Conservation (phyloP, 768 basidiomycete genomes). For the Collybiopsis confluens region DNA sequence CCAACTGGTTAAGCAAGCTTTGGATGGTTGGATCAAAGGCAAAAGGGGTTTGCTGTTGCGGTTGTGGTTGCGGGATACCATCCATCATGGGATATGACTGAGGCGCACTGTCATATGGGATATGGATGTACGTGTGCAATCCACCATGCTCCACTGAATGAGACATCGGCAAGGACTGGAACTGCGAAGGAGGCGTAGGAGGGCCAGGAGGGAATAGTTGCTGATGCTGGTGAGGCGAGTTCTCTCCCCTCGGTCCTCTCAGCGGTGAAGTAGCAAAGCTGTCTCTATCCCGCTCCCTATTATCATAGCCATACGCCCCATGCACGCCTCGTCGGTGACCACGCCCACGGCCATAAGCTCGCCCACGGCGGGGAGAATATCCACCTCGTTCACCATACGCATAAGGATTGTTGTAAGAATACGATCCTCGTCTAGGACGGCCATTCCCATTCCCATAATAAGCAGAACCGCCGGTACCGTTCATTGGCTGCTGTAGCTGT, state of each 20-base stretch:
- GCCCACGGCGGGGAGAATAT: background rate
- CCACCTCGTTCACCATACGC: conserved; percentile 9
- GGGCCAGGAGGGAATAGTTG: conserved; percentile 25
- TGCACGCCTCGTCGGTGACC: conserved; percentile 12
- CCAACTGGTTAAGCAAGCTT: conserved; percentile 77
- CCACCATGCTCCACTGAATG: background rate
- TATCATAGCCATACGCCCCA: conserved; percentile 27
- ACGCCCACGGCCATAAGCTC: conserved; percentile 5
- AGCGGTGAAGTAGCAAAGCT: conserved; percentile 11
- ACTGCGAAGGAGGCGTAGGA: conserved; percentile 26
- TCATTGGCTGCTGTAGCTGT: conserved; percentile 17
- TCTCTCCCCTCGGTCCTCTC: conserved; percentile 1
- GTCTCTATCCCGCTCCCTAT: conserved; percentile 16
- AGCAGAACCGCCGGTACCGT: background rate
- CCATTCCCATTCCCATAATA: conserved; percentile 21
- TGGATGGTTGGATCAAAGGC: conserved; percentile 63
- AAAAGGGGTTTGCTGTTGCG: conserved; percentile 45
- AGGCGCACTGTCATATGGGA: background rate
- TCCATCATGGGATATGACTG: background rate
- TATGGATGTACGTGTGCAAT: conserved; percentile 1
- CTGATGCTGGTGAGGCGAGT: conserved; percentile 5
- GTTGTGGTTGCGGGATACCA: conserved; percentile 36
- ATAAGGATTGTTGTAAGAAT: conserved; percentile 5
- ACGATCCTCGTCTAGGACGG: conserved; percentile 14
- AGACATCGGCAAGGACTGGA: conserved; percentile 23